Conservation (phyloP, 2,329 filamentous ascomycete genomes). For the Dothiorella sarmentorum region DNA sequence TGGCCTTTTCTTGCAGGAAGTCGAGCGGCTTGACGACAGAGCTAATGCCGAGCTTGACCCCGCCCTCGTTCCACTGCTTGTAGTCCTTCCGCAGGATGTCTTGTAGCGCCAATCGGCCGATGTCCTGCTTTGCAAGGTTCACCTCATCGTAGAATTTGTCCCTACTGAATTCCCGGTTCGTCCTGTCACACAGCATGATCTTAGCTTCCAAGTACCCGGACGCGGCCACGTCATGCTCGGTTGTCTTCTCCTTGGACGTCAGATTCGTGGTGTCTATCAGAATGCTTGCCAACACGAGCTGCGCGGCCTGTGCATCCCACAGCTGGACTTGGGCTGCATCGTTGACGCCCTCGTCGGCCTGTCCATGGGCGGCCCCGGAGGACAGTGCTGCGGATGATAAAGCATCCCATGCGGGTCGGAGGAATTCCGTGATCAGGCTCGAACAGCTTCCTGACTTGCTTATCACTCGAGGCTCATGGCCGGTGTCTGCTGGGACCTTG, state of each 20-base stretch:
- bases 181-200: constrained; percentile 38
- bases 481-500: constrained; percentile 46
- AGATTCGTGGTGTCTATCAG: constrained; percentile 71
- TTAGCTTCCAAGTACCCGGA: constrained; percentile 58
- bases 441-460: constrained; percentile 68
- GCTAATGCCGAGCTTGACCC: constrained; percentile 62
- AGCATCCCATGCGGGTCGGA: constrained; percentile 55
- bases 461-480: constrained; percentile 57
- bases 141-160: constrained; percentile 58
- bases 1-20: constrained; percentile 57
- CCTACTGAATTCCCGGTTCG: constrained; percentile 47
- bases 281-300: constrained; percentile 65
- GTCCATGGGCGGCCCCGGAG: constrained; percentile 37
- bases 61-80: constrained; percentile 65
- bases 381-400: constrained; percentile 42
- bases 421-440: constrained; percentile 64
- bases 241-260: constrained; percentile 58
- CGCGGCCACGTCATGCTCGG: constrained; percentile 56
- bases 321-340: constrained; percentile 35
- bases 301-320: constrained; percentile 60
- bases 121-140: constrained; percentile 62
- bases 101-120: constrained; percentile 57
- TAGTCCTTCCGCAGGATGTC: constrained; percentile 80
- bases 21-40: constrained; percentile 61
- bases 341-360: constrained; percentile 38